A percentile compares a stretch with the other conserved stretches of the same genome.
phyloP scores from a whole-genome alignment of 306 rosid species.

The Oxytropis ochrocephala region DNA sequence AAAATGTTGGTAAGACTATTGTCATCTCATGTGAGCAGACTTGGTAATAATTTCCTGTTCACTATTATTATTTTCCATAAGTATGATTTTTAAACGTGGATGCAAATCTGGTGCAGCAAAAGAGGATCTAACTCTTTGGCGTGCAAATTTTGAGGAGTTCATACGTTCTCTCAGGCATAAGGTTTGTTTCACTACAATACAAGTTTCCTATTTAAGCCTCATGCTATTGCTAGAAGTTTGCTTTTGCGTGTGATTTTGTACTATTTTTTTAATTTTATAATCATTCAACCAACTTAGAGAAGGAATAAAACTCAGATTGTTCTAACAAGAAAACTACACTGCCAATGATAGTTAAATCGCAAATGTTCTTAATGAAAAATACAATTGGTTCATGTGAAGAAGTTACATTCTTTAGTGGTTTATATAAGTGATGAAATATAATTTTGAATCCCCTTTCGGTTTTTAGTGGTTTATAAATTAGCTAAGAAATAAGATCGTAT shows the following conservation, averaged over 20 bases:
- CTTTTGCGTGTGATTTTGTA: background rate
- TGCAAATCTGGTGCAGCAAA: slow-evolving; percentile 28
- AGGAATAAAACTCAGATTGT: background rate
- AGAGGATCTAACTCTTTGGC: slow-evolving; percentile 50
- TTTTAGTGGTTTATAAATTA: background rate
- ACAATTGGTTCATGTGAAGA: background rate
- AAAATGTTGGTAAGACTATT: slow-evolving; percentile 43
- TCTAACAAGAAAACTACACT: background rate
- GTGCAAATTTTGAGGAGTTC: slow-evolving; percentile 92
- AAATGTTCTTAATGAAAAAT: background rate
- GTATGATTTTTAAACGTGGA: slow-evolving; percentile 30
- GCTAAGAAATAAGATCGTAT: background rate
- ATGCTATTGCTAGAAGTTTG: slow-evolving; percentile 2
- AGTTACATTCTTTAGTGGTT: background rate
- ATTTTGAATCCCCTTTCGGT: background rate
- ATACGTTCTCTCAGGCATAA: slow-evolving; percentile 58
- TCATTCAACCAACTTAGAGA: background rate
- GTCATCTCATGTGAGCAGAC: slow-evolving; percentile 14
- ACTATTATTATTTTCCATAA: slow-evolving; percentile 26
- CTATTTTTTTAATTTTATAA: background rate
- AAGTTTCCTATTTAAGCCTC: slow-evolving; percentile 5
- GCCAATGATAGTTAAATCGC: background rate
- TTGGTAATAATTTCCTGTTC: slow-evolving; percentile 11
- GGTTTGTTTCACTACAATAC: slow-evolving; percentile 44
- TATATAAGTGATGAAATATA: background rate